Base-by-base conservation (phyloP, 2,329 filamentous ascomycete species). In the Colletotrichum agaves region DNA sequence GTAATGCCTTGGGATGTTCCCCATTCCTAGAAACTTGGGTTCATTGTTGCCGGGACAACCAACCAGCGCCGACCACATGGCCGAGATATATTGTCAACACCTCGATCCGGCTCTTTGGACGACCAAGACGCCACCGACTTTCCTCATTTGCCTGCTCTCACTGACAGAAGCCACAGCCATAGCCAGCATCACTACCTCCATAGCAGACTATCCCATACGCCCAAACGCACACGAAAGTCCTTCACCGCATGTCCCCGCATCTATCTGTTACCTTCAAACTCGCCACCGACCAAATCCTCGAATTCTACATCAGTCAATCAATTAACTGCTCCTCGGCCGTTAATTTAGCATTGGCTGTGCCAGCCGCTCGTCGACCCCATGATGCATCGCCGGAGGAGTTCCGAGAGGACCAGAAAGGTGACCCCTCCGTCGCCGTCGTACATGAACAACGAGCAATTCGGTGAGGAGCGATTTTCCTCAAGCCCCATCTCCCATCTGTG, bases 361-460 rank as follows among this genome's bases (percentile, higher is more conserved):
- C 35, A 19, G 47, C 56, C 27, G 47, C 47, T 33, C 35, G 19
- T 39, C 21, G 21, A 19, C 15, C 44, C 46, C 46, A 53, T 63
- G 15, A 64, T 67, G 68, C 59, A 64, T 55, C 47, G 61, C 50
- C 59, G 72, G 64, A 77, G 73, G 66, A 73, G 76, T 62, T 78
- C 77, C 68, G 78, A 79, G 65, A 76, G 75, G 71, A 77, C 82
- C 59, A 82, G 84, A 69, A 89, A 87, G 79, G 84, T 86, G 74
- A 85, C 87, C 71, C 86, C 88, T 67, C 88, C 88, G 60, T 87
- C 87, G 56, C 84, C 88, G 37, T 82, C 84, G 23, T 90, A 90
- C 78, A 91, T 91, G 88, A 84, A 83, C 66, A 89, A 86, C 75
- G 88, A 90, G 58, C 88, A 91, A 76, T 90, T 91, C 74, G 88